Percentiles rank a stretch among this genome's conserved stretches.
Conservation (phyloP, 495 filamentous ascomycete species). For the Aspergillus taichungensis region DNA sequence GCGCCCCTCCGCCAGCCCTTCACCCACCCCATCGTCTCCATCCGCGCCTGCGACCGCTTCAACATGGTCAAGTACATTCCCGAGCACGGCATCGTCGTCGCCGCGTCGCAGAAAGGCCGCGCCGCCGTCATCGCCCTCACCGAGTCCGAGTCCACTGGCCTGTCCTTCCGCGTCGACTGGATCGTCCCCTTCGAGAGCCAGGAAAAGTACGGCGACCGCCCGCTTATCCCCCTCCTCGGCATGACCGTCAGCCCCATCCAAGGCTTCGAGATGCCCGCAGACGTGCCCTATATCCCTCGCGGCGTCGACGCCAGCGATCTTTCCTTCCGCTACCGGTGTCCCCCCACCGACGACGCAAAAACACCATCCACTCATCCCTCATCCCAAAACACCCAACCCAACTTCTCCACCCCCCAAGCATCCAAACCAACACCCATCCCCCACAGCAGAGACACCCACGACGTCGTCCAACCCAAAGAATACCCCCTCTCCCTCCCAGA, state of each 20-base stretch:
- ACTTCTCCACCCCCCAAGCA: background rate
- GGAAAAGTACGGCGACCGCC: conserved; percentile 33
- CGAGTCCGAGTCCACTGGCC: conserved; percentile 24
- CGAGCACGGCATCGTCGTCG: conserved; percentile 66
- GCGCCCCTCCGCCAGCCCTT: conserved; percentile 37
- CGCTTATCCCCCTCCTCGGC: conserved; percentile 42
- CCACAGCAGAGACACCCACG: background rate
- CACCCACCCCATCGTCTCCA: conserved; percentile 27
- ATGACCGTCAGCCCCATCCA: conserved; percentile 54
- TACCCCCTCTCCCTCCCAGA: conserved; percentile 26
- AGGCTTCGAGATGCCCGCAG: conserved; percentile 40
- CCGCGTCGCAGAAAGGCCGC: conserved; percentile 64
- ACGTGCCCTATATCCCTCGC: conserved; percentile 29
- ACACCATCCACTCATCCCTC: conserved; percentile 5
- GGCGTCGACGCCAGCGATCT: conserved; percentile 16
- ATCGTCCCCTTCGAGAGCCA: conserved; percentile 46
- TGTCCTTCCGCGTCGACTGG: conserved; percentile 45
- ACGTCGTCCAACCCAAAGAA: background rate
- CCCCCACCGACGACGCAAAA: conserved; percentile 1
- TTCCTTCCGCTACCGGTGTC: conserved; percentile 21
- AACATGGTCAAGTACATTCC: conserved; percentile 71
- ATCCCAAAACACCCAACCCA: background rate
- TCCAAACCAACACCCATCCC: too few species aligned
- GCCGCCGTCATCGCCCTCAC: conserved; percentile 69
- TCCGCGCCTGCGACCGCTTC: conserved; percentile 51